phyloP scores from a whole-genome alignment of 208 protist species.

The Leishmania guyanensis region DNA sequence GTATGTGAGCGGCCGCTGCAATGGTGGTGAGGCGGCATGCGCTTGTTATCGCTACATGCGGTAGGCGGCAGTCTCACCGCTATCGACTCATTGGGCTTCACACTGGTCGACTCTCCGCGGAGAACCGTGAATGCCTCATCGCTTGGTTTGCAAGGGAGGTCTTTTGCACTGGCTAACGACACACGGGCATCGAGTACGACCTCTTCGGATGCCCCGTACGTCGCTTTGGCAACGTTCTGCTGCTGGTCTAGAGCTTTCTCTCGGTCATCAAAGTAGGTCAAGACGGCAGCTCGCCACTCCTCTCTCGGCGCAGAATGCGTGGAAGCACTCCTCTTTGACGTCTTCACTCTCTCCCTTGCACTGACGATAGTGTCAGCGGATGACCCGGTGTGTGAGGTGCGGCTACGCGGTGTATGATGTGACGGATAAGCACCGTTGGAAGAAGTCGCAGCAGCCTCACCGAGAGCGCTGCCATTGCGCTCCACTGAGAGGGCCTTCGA shows the following conservation, averaged over 20 bases:
- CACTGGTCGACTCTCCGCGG: background rate
- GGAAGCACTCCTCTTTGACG: background rate
- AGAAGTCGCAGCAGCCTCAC: background rate
- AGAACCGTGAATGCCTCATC: background rate
- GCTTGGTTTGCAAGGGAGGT: background rate
- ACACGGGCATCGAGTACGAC: background rate
- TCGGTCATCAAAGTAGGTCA: slow-evolving; percentile 3
- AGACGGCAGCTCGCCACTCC: slow-evolving; percentile 2
- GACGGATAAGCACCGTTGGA: background rate
- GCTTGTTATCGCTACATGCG: background rate
- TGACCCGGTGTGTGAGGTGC: background rate
- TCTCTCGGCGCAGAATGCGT: background rate
- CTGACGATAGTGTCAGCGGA: background rate
- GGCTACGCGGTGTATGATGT: background rate
- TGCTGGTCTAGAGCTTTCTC: background rate
- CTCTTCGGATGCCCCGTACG: background rate
- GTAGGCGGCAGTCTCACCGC: background rate
- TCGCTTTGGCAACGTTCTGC: background rate
- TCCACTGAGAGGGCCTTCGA: background rate
- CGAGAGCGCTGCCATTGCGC: background rate
- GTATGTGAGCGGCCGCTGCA: background rate
- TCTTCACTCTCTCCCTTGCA: too few species aligned
- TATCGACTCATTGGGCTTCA: background rate
- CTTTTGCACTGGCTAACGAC: background rate
- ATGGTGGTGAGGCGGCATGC: background rate